These are phyloP conservation scores for Botrytis fragariae DNA, from an alignment of 2,329 filamentous ascomycete species.

Conservation along the genomic window DNA sequence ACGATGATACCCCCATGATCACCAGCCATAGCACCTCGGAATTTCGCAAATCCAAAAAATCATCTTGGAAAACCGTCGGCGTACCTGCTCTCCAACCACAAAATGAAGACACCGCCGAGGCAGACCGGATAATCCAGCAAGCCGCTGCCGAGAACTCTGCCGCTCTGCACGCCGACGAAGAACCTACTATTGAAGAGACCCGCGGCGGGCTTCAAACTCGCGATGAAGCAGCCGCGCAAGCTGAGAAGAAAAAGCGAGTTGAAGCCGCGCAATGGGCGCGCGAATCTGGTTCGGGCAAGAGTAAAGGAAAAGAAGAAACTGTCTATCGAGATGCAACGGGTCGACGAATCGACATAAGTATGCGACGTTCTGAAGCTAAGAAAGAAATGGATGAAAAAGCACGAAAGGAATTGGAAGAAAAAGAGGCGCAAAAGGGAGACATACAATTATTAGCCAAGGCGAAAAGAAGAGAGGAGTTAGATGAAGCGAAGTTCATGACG, in stretches of 20 bases:
- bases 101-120: slow-evolving; percentile 57
- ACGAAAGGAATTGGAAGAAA: slow-evolving; percentile 60
- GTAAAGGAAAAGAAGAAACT: slow-evolving; percentile 65
- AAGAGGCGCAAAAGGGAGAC: slow-evolving; percentile 75
- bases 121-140: slow-evolving; percentile 74
- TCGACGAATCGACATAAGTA: slow-evolving; percentile 86
- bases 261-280: slow-evolving; percentile 54
- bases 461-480: slow-evolving; percentile 62
- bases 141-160: slow-evolving; percentile 66
- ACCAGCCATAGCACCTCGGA: slow-evolving; percentile 51
- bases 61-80: slow-evolving; percentile 73
- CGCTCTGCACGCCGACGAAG: slow-evolving; percentile 48
- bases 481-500: slow-evolving; percentile 79
- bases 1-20: slow-evolving; percentile 51
- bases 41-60: slow-evolving; percentile 75
- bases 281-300: slow-evolving; percentile 40
- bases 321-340: slow-evolving; percentile 95
- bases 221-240: slow-evolving; percentile 68
- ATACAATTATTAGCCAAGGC: slow-evolving; percentile 72
- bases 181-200: slow-evolving; percentile 80
- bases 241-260: slow-evolving; percentile 63
- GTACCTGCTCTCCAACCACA: slow-evolving; percentile 38
- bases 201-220: slow-evolving; percentile 85
- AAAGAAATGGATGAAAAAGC: slow-evolving; percentile 71
- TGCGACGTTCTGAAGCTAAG: slow-evolving; percentile 86